Evolutionary conservation across 495 filamentous ascomycete genomes (phyloP).

Genomic region (Lichenothelia convexa): DNA sequence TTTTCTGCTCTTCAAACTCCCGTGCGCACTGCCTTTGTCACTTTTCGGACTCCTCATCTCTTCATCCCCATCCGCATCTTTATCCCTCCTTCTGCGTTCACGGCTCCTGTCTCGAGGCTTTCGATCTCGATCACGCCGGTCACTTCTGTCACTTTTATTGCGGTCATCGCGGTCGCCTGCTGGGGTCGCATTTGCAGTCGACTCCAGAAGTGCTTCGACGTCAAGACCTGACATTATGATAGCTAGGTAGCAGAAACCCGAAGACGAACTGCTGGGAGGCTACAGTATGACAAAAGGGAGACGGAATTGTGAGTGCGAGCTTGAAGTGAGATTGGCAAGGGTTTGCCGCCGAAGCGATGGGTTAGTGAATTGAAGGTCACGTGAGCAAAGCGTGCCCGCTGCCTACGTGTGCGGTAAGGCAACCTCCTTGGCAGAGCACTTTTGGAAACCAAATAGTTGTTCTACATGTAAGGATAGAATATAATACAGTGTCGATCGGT

Average conservation of each 20-base stretch:
- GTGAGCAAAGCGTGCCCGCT: too few species aligned
- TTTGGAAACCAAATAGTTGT: too few species aligned
- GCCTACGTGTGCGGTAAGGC: too few species aligned
- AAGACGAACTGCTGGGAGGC: not conserved
- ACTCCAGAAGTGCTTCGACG: conserved; percentile 86
- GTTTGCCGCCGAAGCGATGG: too few species aligned
- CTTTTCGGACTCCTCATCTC: conserved; percentile 57
- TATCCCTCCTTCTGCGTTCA: conserved; percentile 38
- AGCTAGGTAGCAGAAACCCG: not conserved
- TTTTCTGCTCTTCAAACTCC: conserved; percentile 68
- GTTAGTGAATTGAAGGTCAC: too few species aligned
- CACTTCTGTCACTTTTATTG: conserved; percentile 35
- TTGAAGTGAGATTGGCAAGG: too few species aligned
- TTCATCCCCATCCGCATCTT: conserved; percentile 39
- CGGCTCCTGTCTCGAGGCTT: conserved; percentile 38
- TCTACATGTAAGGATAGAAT: too few species aligned
- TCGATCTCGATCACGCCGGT: conserved; percentile 37
- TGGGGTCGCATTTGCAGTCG: conserved; percentile 41
- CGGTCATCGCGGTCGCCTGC: conserved; percentile 20
- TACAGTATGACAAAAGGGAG: too few species aligned
- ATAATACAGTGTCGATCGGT: too few species aligned
- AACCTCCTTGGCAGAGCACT: too few species aligned
- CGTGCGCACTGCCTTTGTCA: conserved; percentile 64
- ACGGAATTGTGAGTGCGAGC: too few species aligned
- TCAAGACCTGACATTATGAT: conserved; percentile 69